Conservation (phyloP, 192 early-diverging fungal genomes). For the Dispira parvispora region DNA sequence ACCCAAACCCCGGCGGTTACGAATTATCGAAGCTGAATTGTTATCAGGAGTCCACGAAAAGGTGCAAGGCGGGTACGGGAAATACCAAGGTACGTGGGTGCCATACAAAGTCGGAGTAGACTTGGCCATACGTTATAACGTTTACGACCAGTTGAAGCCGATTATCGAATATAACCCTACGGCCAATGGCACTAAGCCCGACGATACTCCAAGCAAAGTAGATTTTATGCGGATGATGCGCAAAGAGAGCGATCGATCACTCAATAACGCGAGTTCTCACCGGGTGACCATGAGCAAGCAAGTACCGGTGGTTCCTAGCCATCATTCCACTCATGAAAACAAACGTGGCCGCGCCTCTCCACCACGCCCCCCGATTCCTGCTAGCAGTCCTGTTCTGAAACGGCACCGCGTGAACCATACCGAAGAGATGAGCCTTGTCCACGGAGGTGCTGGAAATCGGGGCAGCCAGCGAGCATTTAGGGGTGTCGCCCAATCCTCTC, state of each 20-base stretch:
- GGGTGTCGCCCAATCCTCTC: neutral
- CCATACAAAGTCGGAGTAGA: slow-evolving; percentile 70
- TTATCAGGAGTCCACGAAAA: slow-evolving; percentile 81
- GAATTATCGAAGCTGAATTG: slow-evolving; percentile 87
- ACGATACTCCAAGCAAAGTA: neutral
- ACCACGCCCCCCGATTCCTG: neutral
- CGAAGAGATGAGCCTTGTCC: neutral
- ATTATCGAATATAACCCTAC: slow-evolving; percentile 65
- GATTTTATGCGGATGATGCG: neutral
- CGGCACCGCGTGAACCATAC: neutral
- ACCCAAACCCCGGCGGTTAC: slow-evolving; percentile 80
- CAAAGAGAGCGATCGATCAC: neutral
- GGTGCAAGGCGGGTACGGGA: slow-evolving; percentile 96
- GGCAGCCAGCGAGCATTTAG: neutral
- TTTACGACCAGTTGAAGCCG: slow-evolving; percentile 52
- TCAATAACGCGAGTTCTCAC: neutral
- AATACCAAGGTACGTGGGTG: slow-evolving; percentile 93
- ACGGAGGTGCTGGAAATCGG: no score
- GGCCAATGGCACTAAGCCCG: slow-evolving; percentile 24
- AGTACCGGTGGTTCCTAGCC: neutral
- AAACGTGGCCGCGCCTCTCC: neutral
- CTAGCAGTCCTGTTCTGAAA: slow-evolving; percentile 5
- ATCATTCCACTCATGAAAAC: neutral
- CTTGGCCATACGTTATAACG: slow-evolving; percentile 65
- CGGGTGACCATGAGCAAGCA: neutral